Evolutionary conservation across 129 eudicot genomes (phyloP), one percentile per base, ranked within the genome.

Genomic region (sunflower (Helianthus annuus)): DNA sequence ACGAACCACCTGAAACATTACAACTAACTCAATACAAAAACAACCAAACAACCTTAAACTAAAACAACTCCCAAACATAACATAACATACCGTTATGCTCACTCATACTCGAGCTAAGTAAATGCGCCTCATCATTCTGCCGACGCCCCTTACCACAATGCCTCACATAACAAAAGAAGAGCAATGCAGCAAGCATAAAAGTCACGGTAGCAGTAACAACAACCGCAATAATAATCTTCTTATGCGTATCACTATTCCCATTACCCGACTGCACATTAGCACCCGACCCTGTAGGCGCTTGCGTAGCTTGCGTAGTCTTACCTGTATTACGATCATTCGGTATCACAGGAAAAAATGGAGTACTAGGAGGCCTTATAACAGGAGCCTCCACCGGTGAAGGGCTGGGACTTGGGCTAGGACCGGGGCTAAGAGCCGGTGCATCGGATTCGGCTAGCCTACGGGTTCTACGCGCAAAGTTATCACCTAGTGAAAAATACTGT

Each of bases 81-180:
- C 10, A 16, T 10, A 75, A 75, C 63, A 10, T 83, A 85, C 89
- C 85, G 59, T 49, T 74, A 36, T 83, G 71, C 65, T 88, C 91
- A 67, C 85, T 88, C 72, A 86, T 46, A 79, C 96, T 91, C 81
- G 86, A 39, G 76, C 88, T 85, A 54, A 91, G 85, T 84, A 91
- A 91, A 58, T 96, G 97, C 48, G 83, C 79, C 70, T 86, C 96
- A 13, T 91, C 97, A 73, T 88, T 88, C 63, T 66, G 85, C 40
- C 86, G 78, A 29, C 77, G 73, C 9, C 78, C 62, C 16, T 34
- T 64, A 3, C 85, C 79, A 64, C 87, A 91, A 66, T 69, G 44
- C 70, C 77, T 69, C 49, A 65, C 57, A 64, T 82, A 95, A 73
- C 86, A 91, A 14, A 78, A 16, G 19, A 88, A 91, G 14, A 91